Conservation (phyloP, 2,329 filamentous ascomycete genomes). For the Penicillium psychrosexuale region DNA sequence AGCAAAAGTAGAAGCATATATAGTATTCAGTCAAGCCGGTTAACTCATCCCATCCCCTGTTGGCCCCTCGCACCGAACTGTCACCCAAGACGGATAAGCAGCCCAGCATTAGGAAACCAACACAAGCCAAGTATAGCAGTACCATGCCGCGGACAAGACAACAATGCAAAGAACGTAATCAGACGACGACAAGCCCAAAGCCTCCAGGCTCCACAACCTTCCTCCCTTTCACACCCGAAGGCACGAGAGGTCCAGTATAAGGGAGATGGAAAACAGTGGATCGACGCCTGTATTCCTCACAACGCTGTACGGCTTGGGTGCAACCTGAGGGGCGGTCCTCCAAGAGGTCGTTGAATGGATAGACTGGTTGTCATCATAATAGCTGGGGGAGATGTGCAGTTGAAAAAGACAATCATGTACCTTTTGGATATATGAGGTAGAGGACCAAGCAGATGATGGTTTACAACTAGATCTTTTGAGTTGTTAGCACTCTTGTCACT, state of each 20-base stretch:
- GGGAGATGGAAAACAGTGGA: conserved; percentile 36
- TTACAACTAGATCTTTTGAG: conserved; percentile 13
- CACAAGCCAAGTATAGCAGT: conserved; percentile 38
- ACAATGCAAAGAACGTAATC: conserved; percentile 17
- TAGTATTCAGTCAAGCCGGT: conserved; percentile 39
- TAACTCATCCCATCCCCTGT: conserved; percentile 46
- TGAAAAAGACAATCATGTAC: conserved; percentile 21
- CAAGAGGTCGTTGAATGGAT: conserved; percentile 59
- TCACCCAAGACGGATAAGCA: conserved; percentile 40
- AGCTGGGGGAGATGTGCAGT: conserved; percentile 14
- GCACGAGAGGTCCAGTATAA: conserved; percentile 43
- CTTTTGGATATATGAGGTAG: conserved; percentile 12
- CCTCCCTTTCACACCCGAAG: conserved; percentile 31
- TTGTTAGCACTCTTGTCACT: conserved; percentile 20
- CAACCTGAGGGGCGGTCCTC: conserved; percentile 40
- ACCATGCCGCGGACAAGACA: conserved; percentile 13
- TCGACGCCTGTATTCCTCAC: conserved; percentile 20
- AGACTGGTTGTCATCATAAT: conserved; percentile 60
- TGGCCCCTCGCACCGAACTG: conserved; percentile 28
- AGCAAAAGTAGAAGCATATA: conserved; percentile 10
- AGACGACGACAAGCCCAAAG: conserved; percentile 27
- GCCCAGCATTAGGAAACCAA: conserved; percentile 24
- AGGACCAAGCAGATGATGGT: conserved; percentile 1
- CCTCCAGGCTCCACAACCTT: conserved; percentile 43
- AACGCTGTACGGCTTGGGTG: conserved; percentile 19